Base-by-base conservation (phyloP, 306 rosid genomes). In the Amphicarpaea edgeworthii region DNA sequence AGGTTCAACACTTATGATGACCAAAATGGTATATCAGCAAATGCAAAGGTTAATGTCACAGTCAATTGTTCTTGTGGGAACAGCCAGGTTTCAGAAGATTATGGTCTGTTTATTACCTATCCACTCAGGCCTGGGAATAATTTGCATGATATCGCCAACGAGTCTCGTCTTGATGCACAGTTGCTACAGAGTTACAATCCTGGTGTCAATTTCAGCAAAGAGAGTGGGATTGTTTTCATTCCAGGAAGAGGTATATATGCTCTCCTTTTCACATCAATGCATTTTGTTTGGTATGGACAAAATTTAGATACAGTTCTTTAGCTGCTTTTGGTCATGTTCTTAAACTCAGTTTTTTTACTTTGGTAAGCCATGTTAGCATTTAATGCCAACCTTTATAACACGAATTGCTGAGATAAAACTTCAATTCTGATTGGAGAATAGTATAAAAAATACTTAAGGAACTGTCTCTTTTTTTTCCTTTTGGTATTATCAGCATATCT, bases 51-150 rank as follows among this genome's bases (percentile, higher is more conserved):
- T 70, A 85, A 85, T 53, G 96, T 88, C 3, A 61, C 84, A 2
- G 92, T 93, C 24, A 85, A 72, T 10, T 91, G 97, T 81, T 81
- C 83, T 7, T 91, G 98, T 81, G 98, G 98, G 55, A 6, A 85
- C 65, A 80, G 84, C 8, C 3, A 16, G 32, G 42, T 93, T 77
- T 86, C 93, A 3, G 55, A 83, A 79, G 78, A 74, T 0, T 93
- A 85, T 77, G 97, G 97, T 7, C 12, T 89, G 87, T 93, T 93
- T 46, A 12, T 88, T 3, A 91, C 96, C 5, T 93, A 88, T 78
- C 97, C 98, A 0, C 84, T 93, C 3, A 61, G 73, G 55, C 2
- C 41, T 0, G 60, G 6, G 7, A 89, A 93, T 37, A 84, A 0
- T 40, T 71, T 86, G 85, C 21, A 32, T 26, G 34, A 43, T 7